Conservation (phyloP, 495 filamentous ascomycete genomes). For the Halenospora varia region DNA sequence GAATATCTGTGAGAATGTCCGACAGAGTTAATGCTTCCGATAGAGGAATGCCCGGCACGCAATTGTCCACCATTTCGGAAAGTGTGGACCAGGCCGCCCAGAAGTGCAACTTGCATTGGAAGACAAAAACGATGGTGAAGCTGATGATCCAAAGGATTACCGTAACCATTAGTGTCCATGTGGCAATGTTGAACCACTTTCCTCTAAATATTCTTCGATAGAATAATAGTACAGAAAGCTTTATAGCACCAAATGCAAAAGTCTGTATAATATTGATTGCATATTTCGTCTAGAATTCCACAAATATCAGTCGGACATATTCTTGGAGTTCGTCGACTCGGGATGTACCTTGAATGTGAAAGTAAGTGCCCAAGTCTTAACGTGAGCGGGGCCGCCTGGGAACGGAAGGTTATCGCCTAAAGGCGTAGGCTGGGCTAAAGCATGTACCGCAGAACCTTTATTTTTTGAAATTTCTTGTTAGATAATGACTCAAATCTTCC, state of each 20-base stretch:
- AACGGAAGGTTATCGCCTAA: not conserved
- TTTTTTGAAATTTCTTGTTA: not conserved
- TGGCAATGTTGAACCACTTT: constrained; percentile 24
- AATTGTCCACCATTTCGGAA: constrained; percentile 11
- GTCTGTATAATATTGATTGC: constrained; percentile 11
- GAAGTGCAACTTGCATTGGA: constrained; percentile 33
- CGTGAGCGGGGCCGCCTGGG: not conserved
- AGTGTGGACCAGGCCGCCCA: constrained; percentile 2
- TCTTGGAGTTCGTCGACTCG: constrained; percentile 1
- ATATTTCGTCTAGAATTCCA: constrained; percentile 17
- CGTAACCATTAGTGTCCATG: constrained; percentile 31
- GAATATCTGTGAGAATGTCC: constrained; percentile 13
- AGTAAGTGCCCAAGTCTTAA: constrained; percentile 6
- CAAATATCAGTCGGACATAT: not conserved
- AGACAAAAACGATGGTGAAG: constrained; percentile 36
- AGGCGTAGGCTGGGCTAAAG: not conserved
- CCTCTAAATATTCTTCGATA: constrained; percentile 41
- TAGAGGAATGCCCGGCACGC: constrained; percentile 5
- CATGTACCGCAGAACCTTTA: not conserved
- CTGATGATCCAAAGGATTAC: constrained; percentile 32
- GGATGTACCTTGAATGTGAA: constrained; percentile 1
- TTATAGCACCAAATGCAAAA: constrained; percentile 10
- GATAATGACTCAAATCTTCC: not conserved
- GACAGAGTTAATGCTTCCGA: constrained; percentile 4
- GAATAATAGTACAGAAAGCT: constrained; percentile 26